Evolutionary conservation across 805 yeast species (phyloP), one percentile per base, ranked within the genome.

Genomic region (Yamadazyma sp.): DNA sequence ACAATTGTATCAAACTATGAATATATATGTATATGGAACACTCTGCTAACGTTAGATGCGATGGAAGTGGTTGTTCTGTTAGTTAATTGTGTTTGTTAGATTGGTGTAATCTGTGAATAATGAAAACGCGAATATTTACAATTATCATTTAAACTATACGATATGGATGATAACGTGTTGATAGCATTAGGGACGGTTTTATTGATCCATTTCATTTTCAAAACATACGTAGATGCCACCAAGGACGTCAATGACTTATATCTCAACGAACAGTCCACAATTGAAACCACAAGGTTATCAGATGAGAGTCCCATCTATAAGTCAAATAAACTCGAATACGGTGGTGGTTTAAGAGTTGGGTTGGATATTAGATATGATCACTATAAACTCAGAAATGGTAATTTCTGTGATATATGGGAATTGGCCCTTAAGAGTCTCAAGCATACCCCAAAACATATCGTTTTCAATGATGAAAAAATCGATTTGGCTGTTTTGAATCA

Each of bases 261-360:
- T 9, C 58, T 82, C 21, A 55, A 60, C 23, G 73, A 76, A 46
- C 96, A 88, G 56, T 73, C 94, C 1, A 69, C 78, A 14, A 58
- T 82, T 22, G 75, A 82, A 2, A 60, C 79, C 5, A 80, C 86
- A 1, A 67, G 95, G n/a, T 65, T 71, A 27, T 65, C 68, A 4
- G 68, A 73, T 32, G 95, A 88, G 54, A 75, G 89, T 11, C 89
- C 95, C 0, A 65, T 84, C 8, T 80, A 84, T 56, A 72, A 93
- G 43, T 82, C 87, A 33, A 77, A 78, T 30, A 78, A 82, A 45
- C 76, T 84, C 21, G 93, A 89, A 15, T 79, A 76, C 52, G 85
- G 86, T 4, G 54, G 75, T 39, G 82, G 85, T 0, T 65, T 88
- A 37, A 68, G 81, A 15, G 73, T 84, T 2, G 94, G 94, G 0